Base-by-base conservation (phyloP, 2,329 filamentous ascomycete genomes). In the Alternaria longipes region DNA sequence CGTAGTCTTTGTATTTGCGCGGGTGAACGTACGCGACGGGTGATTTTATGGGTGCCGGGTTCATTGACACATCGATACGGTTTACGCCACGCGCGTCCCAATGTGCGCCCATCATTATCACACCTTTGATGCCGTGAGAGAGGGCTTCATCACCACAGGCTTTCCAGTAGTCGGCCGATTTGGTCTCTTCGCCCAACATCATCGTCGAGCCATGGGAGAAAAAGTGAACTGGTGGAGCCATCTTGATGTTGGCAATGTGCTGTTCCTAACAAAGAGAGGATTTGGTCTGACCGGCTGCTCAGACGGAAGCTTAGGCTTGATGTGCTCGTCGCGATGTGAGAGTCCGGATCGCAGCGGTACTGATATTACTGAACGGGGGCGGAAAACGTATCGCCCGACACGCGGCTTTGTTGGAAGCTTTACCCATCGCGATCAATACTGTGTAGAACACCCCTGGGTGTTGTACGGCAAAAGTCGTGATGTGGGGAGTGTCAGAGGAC, bases 131-230 rank as follows among this genome's bases (percentile, higher is more conserved):
- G 14, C 83, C 83, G 60, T 86, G 78, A 6, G 82, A 83, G 6
- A 89, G 82, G 3, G 88, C 88, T 62, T 86, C 85, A 64, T 90
- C 87, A 49, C 89, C 89, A 67, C 84, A 86, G 63, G 84, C 81
- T 72, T 89, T 88, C 89, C 89, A 90, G 77, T 90, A 90, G 20
- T 83, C 81, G 11, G 87, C 87, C 1, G 87, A 88, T 2, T 80
- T 74, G 14, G 84, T 86, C 67, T 89, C 84, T 70, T 90, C 89
- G 36, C 88, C 89, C 14, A 90, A 79, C 89, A 90, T 91, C 87
- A 90, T 90, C 40, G 88, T 90, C 14, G 87, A 89, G 71, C 89
- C 89, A 83, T 91, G 89, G 3, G 88, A 89, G 77, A 90, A 90
- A 78, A 90, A 87, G 72, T 89, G 85, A 0, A 90, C 86, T 2